Conservation (phyloP, 768 basidiomycete genomes). For the Cantharellus cinnabarinus region DNA sequence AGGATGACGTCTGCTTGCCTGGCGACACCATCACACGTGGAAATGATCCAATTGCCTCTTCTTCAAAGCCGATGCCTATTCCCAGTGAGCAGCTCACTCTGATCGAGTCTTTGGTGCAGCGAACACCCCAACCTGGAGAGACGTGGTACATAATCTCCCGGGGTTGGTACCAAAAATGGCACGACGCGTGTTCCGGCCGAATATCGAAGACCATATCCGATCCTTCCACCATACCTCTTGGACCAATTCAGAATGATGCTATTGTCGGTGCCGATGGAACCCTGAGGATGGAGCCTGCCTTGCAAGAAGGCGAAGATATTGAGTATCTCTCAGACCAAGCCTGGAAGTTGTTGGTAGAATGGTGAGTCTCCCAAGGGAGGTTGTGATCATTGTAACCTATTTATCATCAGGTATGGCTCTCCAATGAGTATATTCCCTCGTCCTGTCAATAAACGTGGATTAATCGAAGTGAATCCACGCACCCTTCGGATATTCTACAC, state of each 20-base stretch:
- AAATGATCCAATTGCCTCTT: conserved; percentile 12
- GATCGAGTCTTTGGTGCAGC: conserved; percentile 27
- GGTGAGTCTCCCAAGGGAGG: conserved; percentile 28
- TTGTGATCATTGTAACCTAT: not conserved
- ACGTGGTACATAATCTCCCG: conserved; percentile 61
- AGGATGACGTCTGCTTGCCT: not conserved
- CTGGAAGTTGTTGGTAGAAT: conserved; percentile 46
- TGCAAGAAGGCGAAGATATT: conserved; percentile 26
- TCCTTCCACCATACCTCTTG: conserved; percentile 27
- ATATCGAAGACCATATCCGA: conserved; percentile 26
- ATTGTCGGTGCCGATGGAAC: conserved; percentile 30
- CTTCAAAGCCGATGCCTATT: conserved; percentile 13
- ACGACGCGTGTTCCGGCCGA: conserved; percentile 44
- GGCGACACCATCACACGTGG: conserved; percentile 3
- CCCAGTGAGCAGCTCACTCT: conserved; percentile 29
- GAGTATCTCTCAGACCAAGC: conserved; percentile 54
- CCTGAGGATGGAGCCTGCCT: conserved; percentile 35
- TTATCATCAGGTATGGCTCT: not conserved
- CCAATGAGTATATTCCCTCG: not conserved
- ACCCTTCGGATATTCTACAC: not conserved
- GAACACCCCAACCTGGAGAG: conserved; percentile 40
- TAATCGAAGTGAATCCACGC: not conserved
- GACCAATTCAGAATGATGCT: conserved; percentile 53
- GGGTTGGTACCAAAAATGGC: conserved; percentile 58
- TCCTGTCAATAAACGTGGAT: not conserved